Base-by-base conservation (phyloP, 2,329 filamentous ascomycete genomes). In the Paracorniculantispora psalliotae region DNA sequence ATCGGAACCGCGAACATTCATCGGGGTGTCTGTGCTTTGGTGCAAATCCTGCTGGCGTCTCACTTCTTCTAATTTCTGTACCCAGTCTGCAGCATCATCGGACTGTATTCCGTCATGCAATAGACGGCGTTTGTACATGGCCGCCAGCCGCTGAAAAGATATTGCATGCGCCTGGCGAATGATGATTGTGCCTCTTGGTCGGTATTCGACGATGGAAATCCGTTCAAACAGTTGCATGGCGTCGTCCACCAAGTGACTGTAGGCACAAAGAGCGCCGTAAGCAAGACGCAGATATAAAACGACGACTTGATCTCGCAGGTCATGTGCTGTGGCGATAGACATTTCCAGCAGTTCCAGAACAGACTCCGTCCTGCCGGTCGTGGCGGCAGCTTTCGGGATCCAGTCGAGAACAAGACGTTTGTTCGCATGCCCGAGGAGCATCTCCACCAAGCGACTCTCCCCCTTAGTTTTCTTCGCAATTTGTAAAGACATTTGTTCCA, bases 371-470 rank as follows among this genome's bases (percentile, higher is more conserved):
- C 71, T 66, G 3, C 67, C 66, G 0, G 67, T 67, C 39, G 73
- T 74, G 51, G 71, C 69, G 0, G 72, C 74, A 1, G 75, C 73
- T n/a, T 71, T 72, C 13, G 75, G 75, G 6, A 77, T 70, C 73
- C 73, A 76, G 55, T 77, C 74, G 28, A 73, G 64, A 1, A 74
- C 68, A 4, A 71, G 62, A 9, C 62, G 66, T 23, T 67, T 71
- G 57, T 68, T 73, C 52, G 68, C 67, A 23, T 74, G 70, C 17
- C 69, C 67, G 0, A 77, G 62, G 7, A 77, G 57, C 35, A 77
- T 70, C 39, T 73, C 68, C 0, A 72, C 68, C 6, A 77, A 62
- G 5, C 70, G 68, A 12, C 63, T 70, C 4, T 67, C 57, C 1
- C 65, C 68, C 21, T 65, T 64, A 4, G 64, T 63, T 2, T 57